phyloP scores from a whole-genome alignment of 306 rosid genomes.

The Lathyrus oleraceus region DNA sequence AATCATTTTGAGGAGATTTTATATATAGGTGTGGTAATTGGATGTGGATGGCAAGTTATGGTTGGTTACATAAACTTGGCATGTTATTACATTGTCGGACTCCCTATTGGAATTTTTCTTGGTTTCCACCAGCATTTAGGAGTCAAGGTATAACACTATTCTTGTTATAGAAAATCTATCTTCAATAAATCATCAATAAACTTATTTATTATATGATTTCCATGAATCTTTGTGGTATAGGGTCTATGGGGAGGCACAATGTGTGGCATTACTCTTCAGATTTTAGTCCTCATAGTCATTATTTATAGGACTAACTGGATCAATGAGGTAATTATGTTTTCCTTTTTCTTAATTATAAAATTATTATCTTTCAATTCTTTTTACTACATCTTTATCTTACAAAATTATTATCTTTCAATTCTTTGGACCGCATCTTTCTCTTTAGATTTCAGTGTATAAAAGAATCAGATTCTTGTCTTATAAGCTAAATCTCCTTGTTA shows the following conservation, averaged over 20 bases:
- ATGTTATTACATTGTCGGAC: constrained; percentile 56
- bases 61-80: constrained; percentile 58
- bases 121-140: constrained; percentile 42
- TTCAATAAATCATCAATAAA: neutral
- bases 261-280: constrained; percentile 48
- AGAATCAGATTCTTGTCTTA: no score
- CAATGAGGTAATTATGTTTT: constrained; percentile 44
- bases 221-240: neutral
- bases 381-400: no score
- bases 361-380: neutral
- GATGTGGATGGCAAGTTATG: constrained; percentile 68
- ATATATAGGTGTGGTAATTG: constrained; percentile 52
- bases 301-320: constrained; percentile 55
- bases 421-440: no score
- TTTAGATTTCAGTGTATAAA: no score
- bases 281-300: constrained; percentile 34
- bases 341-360: neutral
- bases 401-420: no score
- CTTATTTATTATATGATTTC: neutral
- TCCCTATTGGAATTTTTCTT: constrained; percentile 50
- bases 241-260: constrained; percentile 39
- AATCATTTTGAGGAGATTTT: neutral
- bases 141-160: constrained; percentile 36
- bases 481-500: no score
- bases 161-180: neutral